phyloP scores from a whole-genome alignment of 208 protist genomes.

The Trypanosomatidae sp. region DNA sequence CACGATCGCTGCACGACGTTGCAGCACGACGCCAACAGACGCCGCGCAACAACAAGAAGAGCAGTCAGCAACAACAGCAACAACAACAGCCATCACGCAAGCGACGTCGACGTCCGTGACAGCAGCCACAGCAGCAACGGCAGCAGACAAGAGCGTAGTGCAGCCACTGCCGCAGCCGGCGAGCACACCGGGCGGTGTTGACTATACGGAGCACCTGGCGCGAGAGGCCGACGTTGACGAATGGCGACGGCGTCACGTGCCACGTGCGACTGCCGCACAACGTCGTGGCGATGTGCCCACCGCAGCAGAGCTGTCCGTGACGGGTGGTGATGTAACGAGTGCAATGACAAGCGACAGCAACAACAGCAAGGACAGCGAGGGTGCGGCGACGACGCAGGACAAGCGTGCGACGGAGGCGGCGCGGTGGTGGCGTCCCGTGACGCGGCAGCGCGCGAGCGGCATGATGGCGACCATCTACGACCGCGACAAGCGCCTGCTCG shows the following conservation, averaged over 20 bases:
- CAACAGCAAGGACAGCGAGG: not conserved
- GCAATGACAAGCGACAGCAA: not conserved
- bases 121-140: too few species aligned
- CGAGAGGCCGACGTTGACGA: constrained; percentile 22
- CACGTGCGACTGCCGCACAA: constrained; percentile 55
- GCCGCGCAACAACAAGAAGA: too few species aligned
- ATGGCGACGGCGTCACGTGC: constrained; percentile 25
- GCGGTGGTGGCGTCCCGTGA: constrained; percentile 55
- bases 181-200: constrained; percentile 58
- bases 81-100: too few species aligned
- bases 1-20: too few species aligned
- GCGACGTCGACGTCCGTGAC: too few species aligned
- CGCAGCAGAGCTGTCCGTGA: not conserved
- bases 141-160: too few species aligned
- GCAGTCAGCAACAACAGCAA: too few species aligned
- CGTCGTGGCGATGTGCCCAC: constrained; percentile 37
- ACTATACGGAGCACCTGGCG: constrained; percentile 40
- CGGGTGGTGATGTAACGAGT: not conserved
- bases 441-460: constrained; percentile 46
- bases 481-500: constrained; percentile 58
- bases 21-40: too few species aligned
- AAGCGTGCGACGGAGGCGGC: constrained; percentile 17
- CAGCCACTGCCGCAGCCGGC: too few species aligned
- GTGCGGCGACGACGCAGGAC: too few species aligned
- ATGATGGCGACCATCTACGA: constrained; percentile 63